Evolutionary conservation across 306 rosid genomes (phyloP), one percentile per base, ranked within the genome.

Genomic region (Ormosia emarginata): DNA sequence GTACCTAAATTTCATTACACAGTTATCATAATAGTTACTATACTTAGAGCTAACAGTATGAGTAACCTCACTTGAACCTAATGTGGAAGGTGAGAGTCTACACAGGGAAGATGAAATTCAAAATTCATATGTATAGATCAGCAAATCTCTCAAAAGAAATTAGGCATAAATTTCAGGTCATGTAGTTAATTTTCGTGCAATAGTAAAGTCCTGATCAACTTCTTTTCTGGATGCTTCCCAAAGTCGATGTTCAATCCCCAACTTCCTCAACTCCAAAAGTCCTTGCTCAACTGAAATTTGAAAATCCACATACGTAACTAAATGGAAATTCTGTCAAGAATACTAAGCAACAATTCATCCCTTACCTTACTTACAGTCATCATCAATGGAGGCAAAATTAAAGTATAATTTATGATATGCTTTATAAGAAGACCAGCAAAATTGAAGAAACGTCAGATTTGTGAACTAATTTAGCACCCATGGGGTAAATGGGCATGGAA

Each of bases 141-240:
- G 66, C 46, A 77, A 77, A 71, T 73, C 57, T 62, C 29, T 33
- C 30, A 8, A 73, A 36, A 37, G 33, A 61, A 80, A 40, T 37
- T 47, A 77, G n/a, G 70, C 85, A 59, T 44, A 67, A 55, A 32
- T 33, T 49, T 67, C 76, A 72, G 65, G 56, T 24, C 57, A 63
- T 15, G 47, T 13, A 59, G 78, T 67, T 32, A 62, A 67, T 71
- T 78, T 81, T 40, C 44, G 34, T 62, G 86, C 61, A 64, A 18
- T 10, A 52, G 81, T 75, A 52, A 68, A n/a, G 58, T 92, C 95
- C 49, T 82, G 90, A 55, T 90, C 93, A 24, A 85, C 87, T 85
- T 91, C 88, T 85, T 89, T 95, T 77, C 98, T 90, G 41, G 96
- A 95, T 81, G 90, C 94, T 84, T 93, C 98, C 99, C 99, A 95